Evolutionary conservation across 257 asterid species (phyloP), one percentile per base, ranked within the genome.

Genomic region (Anisodus acutangulus): DNA sequence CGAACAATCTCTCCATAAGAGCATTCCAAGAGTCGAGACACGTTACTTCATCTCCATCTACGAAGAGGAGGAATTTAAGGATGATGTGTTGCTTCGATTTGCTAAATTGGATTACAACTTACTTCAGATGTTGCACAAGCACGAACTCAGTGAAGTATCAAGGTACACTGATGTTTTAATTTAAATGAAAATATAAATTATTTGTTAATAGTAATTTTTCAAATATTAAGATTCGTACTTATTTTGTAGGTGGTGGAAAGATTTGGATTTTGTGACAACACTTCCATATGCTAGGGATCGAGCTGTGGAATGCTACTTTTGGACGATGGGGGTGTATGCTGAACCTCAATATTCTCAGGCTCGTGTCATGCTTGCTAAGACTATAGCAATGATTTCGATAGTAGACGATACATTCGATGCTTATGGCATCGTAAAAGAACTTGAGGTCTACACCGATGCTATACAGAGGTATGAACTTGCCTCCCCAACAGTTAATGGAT

Each of bases 91-190:
- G 53, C 35, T 90, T 57, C 81, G 59, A 82, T 45, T 88, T 22
- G 91, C 90, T 0, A 90, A 87, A 69, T 53, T 88, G 72, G 86
- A 90, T 54, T 86, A 63, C 82, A 90, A 85, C 71, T 57, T 67
- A 39, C 74, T 88, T 43, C 90, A 90, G 59, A 62, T 84, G 67
- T 51, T 90, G 64, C 83, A 88, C 16, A 85, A 74, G 70, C n/a
- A 84, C 37, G 91, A 90, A 49, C 89, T 90, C 15, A 19, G 76
- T 31, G 82, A 86, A 45, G 45, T 90, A 43, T 80, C 87, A 37
- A 88, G 91, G 92, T 90, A 83, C 22, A 11, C 8, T 31, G 19
- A 11, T 41, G 1, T 5, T 43, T 71, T 64, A 19, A 39, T 1
- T 31, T 15, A 31, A 7, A 19, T 5, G 54, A 4, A 15, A 70